phyloP scores from a whole-genome alignment of 176 grass and related monocot genomes.

The Coix lacrymajobi region DNA sequence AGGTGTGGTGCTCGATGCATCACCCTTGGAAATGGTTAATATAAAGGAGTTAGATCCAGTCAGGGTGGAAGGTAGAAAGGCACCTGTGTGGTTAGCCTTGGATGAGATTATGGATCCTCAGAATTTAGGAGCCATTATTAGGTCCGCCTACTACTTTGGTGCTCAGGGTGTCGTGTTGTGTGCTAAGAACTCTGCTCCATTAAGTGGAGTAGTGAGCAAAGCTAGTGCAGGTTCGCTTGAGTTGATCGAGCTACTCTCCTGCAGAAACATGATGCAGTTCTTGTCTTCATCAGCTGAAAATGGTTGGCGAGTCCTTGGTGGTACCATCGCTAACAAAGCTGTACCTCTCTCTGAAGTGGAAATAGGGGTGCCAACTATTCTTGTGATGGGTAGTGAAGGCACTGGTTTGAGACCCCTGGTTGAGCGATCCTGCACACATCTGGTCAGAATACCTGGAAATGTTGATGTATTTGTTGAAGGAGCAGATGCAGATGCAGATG shows the following conservation, averaged over 20 bases:
- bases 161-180: slow-evolving; percentile 71
- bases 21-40: slow-evolving; percentile 84
- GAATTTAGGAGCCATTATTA: slow-evolving; percentile 96
- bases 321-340: slow-evolving; percentile 69
- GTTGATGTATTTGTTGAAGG: slow-evolving; percentile 27
- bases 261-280: slow-evolving; percentile 99
- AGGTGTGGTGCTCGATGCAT: slow-evolving; percentile 89
- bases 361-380: slow-evolving; percentile 59
- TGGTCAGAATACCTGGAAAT: slow-evolving; percentile 81
- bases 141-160: slow-evolving; percentile 93
- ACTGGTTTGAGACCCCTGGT: slow-evolving; percentile 82
- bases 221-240: slow-evolving; percentile 92
- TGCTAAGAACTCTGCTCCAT: slow-evolving; percentile 94
- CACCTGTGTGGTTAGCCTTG: slow-evolving; percentile 81
- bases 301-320: slow-evolving; percentile 90
- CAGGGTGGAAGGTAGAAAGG: slow-evolving; percentile 43
- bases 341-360: slow-evolving; percentile 69
- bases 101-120: slow-evolving; percentile 99
- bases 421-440: slow-evolving; percentile 77
- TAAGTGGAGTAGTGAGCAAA: slow-evolving; percentile 95
- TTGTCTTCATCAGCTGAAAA: slow-evolving; percentile 85
- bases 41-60: slow-evolving; percentile 72
- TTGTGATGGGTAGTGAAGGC: slow-evolving; percentile 98
- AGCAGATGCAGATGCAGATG: slow-evolving; percentile 41
- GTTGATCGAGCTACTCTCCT: slow-evolving; percentile 83